phyloP scores from a whole-genome alignment of 768 basidiomycete species.

The Xerocomellus dryophilus region DNA sequence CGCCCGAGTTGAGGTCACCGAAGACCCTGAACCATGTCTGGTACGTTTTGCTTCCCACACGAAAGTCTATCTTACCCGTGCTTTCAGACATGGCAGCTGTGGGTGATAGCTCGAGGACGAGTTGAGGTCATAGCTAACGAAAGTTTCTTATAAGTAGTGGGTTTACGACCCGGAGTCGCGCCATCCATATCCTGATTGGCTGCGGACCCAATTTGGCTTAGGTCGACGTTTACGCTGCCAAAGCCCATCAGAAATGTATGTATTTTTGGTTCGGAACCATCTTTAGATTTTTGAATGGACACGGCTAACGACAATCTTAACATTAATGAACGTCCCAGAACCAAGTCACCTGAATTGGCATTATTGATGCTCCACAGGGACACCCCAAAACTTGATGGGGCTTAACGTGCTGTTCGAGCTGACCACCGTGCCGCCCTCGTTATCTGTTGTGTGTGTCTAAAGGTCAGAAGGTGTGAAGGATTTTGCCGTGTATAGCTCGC shows the following conservation, averaged over 20 bases:
- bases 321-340: not conserved
- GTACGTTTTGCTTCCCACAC: slow-evolving; percentile 24
- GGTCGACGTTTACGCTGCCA: not conserved
- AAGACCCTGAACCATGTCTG: slow-evolving; percentile 45
- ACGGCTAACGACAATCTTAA: not conserved
- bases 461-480: too few relatives aligned
- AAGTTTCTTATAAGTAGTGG: not conserved
- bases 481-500: too few relatives aligned
- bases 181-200: not conserved
- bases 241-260: not conserved
- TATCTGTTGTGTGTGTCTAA: not conserved
- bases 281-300: not conserved
- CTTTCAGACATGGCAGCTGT: slow-evolving; percentile 16
- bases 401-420: too few relatives aligned
- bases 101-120: not conserved
- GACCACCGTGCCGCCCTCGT: not conserved
- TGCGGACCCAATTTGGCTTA: not conserved
- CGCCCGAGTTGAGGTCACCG: slow-evolving; percentile 37
- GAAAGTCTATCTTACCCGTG: slow-evolving; percentile 24
- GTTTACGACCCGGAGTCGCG: not conserved
- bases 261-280: not conserved
- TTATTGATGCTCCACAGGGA: too few relatives aligned
- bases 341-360: too few relatives aligned
- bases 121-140: too few relatives aligned
- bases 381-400: too few relatives aligned